Conservation (phyloP, 306 rosid genomes). For the Potentilla sterilis region DNA sequence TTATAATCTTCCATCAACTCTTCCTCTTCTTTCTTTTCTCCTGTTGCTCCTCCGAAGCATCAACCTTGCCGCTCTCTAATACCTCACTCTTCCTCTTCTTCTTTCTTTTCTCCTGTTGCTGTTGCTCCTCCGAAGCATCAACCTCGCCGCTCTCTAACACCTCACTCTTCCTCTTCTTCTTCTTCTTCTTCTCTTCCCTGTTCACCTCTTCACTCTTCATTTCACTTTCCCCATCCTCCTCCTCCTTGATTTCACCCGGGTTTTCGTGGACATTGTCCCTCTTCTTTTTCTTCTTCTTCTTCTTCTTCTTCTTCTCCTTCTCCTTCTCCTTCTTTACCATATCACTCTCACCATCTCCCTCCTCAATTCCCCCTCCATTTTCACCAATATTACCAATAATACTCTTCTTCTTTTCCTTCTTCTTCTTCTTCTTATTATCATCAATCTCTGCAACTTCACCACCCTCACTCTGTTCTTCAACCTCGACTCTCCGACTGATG, state of each 20-base stretch:
- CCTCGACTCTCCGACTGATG: neutral
- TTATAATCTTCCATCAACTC: constrained; percentile 1
- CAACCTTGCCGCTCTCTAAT: neutral
- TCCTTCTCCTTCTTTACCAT: constrained; percentile 8
- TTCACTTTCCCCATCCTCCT: constrained; percentile 1
- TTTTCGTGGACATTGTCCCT: constrained; percentile 3
- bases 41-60: constrained; percentile 14
- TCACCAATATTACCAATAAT: neutral
- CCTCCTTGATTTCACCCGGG: neutral
- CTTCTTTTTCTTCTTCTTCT: neutral
- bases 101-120: constrained; percentile 21
- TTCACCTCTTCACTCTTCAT: constrained; percentile 9
- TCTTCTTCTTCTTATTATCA: constrained; percentile 17
- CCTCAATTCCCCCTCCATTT: neutral
- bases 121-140: constrained; percentile 17
- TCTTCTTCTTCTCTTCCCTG: constrained; percentile 8
- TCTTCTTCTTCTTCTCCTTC: constrained; percentile 4
- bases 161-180: constrained; percentile 13
- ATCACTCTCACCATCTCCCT: neutral
- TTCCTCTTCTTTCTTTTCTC: constrained; percentile 28
- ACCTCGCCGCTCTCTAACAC: neutral
- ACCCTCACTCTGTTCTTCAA: neutral
- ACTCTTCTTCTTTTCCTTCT: constrained; percentile 7
- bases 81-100: constrained; percentile 25
- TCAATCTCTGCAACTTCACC: constrained; percentile 8